phyloP scores from a whole-genome alignment of 1,284 basidiomycete species.

The Malassezia obtusa region DNA sequence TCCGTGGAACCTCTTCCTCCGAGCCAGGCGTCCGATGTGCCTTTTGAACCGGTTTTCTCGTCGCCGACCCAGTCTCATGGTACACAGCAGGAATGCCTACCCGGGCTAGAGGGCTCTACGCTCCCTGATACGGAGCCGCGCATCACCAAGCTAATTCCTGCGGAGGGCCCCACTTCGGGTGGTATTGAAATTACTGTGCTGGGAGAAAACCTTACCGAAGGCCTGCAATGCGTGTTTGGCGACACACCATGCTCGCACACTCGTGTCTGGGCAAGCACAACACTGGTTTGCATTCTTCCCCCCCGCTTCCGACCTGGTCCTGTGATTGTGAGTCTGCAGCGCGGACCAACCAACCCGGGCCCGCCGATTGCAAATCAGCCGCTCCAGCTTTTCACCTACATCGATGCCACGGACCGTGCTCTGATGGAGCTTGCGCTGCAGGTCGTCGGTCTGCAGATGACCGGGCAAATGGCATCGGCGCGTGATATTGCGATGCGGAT shows the following conservation, averaged over 20 bases:
- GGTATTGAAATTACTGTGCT: constrained; percentile 91
- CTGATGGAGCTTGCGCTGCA: constrained; percentile 92
- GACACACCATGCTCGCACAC: constrained; percentile 71
- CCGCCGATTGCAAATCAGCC: constrained; percentile 13
- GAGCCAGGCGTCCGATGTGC: background rate
- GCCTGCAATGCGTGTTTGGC: constrained; percentile 70
- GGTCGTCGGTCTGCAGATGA: constrained; percentile 91
- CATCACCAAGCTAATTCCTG: constrained; percentile 57
- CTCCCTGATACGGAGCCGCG: constrained; percentile 13
- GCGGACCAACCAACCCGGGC: too few species aligned
- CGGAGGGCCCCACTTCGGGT: constrained; percentile 67
- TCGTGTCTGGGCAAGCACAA: constrained; percentile 83
- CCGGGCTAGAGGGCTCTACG: background rate
- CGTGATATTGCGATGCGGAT: constrained; percentile 66
- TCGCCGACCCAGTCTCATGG: background rate
- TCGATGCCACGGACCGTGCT: constrained; percentile 77
- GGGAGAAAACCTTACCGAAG: constrained; percentile 60
- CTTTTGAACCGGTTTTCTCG: background rate
- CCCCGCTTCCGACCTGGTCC: constrained; percentile 71
- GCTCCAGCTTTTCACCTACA: constrained; percentile 60
- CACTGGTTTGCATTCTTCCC: constrained; percentile 82
- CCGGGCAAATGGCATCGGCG: constrained; percentile 82
- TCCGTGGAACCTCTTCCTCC: background rate
- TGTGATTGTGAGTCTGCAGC: constrained; percentile 69
- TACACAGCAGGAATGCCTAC: background rate